Conservation (phyloP, 345 rosid species). For the Dimocarpus longan region DNA sequence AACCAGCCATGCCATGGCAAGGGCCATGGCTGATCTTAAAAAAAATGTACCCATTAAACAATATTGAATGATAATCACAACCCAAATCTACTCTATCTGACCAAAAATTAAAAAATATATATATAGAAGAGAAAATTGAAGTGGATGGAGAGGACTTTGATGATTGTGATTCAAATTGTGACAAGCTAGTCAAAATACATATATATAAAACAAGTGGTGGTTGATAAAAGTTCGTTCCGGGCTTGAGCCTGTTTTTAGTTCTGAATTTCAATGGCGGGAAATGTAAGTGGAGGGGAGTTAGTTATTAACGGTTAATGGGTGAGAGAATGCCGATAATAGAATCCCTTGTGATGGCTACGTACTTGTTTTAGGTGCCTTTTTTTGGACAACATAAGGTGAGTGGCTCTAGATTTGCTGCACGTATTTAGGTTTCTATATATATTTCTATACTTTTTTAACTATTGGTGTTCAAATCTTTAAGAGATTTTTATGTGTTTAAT, state of each 20-base stretch:
- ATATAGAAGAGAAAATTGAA: background rate
- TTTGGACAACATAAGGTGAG: background rate
- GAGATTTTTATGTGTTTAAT: background rate
- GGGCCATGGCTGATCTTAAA: conserved; percentile 23
- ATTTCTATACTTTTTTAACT: too few species aligned
- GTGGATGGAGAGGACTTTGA: background rate
- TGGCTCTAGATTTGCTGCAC: conserved; percentile 1
- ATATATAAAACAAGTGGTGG: too few species aligned
- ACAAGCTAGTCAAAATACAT: too few species aligned
- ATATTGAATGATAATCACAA: background rate
- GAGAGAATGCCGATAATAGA: too few species aligned
- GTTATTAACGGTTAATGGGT: background rate
- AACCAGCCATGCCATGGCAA: conserved; percentile 38
- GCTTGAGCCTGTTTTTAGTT: background rate
- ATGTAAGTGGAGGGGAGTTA: background rate
- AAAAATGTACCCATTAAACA: conserved; percentile 25
- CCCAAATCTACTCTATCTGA: background rate
- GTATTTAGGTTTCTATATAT: background rate
- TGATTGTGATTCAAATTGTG: background rate
- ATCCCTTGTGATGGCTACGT: background rate
- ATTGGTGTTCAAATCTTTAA: background rate
- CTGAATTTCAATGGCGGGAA: background rate
- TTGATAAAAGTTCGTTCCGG: too few species aligned
- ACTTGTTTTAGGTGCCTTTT: background rate
- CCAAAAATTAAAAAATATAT: background rate